Evolutionary conservation across 768 basidiomycete species (phyloP).

Genomic region (Panaeolus papilionaceus): DNA sequence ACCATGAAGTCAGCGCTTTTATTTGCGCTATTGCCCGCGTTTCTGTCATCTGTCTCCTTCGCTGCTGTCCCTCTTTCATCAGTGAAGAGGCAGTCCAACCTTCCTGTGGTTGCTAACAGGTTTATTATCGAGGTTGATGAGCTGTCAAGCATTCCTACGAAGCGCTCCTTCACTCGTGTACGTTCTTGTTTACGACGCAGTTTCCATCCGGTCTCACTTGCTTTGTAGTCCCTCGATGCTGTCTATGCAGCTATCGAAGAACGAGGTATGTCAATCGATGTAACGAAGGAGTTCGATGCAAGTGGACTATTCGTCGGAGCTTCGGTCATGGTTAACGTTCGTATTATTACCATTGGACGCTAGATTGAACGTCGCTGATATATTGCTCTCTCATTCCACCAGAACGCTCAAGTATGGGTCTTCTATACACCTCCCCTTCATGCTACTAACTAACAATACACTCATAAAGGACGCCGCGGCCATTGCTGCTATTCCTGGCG

Average conservation of each 20-base stretch:
- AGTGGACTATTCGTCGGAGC: constrained; percentile 65
- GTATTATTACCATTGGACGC: constrained; percentile 21
- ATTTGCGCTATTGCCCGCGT: constrained; percentile 33
- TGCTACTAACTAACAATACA: neutral
- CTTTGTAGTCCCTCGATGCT: constrained; percentile 50
- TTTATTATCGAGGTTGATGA: constrained; percentile 65
- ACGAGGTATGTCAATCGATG: constrained; percentile 49
- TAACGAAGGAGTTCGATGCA: constrained; percentile 58
- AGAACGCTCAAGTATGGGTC: constrained; percentile 30
- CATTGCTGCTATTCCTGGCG: constrained; percentile 52
- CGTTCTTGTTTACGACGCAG: constrained; percentile 16
- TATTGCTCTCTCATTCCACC: constrained; percentile 21
- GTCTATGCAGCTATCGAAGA: constrained; percentile 55
- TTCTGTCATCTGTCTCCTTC: constrained; percentile 34
- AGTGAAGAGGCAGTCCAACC: constrained; percentile 44
- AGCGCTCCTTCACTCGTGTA: constrained; percentile 38
- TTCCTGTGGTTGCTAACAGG: constrained; percentile 50
- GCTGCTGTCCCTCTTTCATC: constrained; percentile 42
- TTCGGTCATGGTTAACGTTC: constrained; percentile 52
- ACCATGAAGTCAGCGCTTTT: constrained; percentile 42
- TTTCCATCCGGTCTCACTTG: too few species aligned
- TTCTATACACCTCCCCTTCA: neutral
- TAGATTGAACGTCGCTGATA: constrained; percentile 4
- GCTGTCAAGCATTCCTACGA: constrained; percentile 41
- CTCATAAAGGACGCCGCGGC: constrained; percentile 50